These are phyloP conservation scores for Leptomonas pyrrhocoris DNA, from an alignment of 208 protist genomes.

Conservation along the genomic window DNA sequence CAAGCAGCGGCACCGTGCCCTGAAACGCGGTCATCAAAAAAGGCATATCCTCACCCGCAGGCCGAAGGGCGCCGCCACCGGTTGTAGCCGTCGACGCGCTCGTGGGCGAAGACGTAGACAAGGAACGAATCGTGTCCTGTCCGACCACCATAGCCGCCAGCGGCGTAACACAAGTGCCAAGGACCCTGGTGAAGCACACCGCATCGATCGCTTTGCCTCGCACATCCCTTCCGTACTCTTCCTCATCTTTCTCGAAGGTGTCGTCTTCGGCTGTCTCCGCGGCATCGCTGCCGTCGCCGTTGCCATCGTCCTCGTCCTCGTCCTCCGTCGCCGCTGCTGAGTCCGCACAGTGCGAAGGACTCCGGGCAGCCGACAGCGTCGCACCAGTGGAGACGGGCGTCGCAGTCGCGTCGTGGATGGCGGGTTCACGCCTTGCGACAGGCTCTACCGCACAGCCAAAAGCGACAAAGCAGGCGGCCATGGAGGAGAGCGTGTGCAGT, in stretches of 20 bases:
- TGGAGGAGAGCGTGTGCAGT: conserved; percentile 13
- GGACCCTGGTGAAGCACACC: background rate
- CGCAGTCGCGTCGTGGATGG: background rate
- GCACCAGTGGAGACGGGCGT: background rate
- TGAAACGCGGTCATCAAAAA: conserved; percentile 28
- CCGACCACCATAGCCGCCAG: conserved; percentile 18
- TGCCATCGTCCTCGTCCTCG: conserved; percentile 1
- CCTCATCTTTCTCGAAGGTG: too few relatives aligned
- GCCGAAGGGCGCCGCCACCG: conserved; percentile 8
- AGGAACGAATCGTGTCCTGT: background rate
- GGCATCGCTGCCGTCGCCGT: too few relatives aligned
- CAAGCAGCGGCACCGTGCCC: conserved; percentile 27
- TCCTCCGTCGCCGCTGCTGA: conserved; percentile 3
- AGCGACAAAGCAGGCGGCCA: conserved; percentile 17
- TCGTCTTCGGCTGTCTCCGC: too few relatives aligned
- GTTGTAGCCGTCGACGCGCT: background rate
- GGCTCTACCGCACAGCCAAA: conserved; percentile 20
- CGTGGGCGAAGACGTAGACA: background rate
- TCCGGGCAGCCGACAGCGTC: too few relatives aligned
- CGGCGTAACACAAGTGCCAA: conserved; percentile 23
- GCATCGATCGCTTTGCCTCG: background rate
- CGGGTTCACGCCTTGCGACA: background rate
- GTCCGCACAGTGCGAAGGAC: background rate
- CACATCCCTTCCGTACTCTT: background rate
- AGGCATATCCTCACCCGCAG: conserved; percentile 19